phyloP scores from a whole-genome alignment of 768 basidiomycete species.

The Suillus subluteus region DNA sequence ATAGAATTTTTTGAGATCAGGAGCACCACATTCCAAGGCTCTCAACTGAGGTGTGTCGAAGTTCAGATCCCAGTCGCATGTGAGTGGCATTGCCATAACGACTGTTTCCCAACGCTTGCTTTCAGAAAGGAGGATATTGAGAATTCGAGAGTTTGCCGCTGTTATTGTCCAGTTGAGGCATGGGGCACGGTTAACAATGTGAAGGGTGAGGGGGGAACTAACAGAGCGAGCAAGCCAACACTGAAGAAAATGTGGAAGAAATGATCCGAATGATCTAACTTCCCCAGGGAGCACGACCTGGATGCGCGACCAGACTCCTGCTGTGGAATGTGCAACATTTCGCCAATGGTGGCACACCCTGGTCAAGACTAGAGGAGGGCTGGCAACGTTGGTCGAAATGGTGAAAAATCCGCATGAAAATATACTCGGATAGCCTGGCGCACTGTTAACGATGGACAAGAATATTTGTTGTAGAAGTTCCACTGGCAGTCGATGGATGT shows the following conservation, averaged over 20 bases:
- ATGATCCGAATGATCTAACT: not conserved
- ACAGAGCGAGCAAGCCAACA: not conserved
- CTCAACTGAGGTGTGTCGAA: not conserved
- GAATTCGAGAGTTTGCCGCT: not conserved
- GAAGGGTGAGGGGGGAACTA: not conserved
- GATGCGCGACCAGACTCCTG: not conserved
- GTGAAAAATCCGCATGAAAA: not conserved
- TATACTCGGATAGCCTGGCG: not conserved
- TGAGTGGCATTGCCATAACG: not conserved
- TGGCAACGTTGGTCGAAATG: not conserved
- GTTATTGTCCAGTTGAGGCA: not conserved
- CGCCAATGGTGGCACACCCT: not conserved
- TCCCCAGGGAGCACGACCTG: not conserved
- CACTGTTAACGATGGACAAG: not conserved
- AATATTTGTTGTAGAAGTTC: not conserved
- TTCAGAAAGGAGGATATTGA: not conserved
- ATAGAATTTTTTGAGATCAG: not conserved
- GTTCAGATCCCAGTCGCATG: not conserved
- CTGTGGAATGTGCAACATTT: not conserved
- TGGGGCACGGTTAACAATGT: not conserved
- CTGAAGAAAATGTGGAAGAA: not conserved
- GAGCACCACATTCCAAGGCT: not conserved
- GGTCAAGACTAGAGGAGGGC: not conserved
- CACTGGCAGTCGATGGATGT: not conserved
- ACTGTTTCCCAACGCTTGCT: not conserved